Percentiles rank a stretch among this genome's conserved stretches.
These are phyloP conservation scores for Apiosordaria backusii DNA, from an alignment of 495 filamentous ascomycete genomes.

Conservation along the genomic window DNA sequence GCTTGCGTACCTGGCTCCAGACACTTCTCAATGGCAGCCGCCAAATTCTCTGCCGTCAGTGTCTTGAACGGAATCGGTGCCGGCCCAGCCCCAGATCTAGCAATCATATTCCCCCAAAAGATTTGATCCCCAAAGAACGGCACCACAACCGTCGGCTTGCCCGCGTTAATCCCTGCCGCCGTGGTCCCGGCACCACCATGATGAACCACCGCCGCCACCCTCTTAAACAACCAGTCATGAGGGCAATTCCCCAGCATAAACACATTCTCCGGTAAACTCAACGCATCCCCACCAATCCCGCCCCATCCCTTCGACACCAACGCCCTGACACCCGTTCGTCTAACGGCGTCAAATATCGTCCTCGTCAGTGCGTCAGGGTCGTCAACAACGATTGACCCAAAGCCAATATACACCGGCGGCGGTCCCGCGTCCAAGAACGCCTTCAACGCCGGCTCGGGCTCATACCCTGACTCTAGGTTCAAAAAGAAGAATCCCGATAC, in stretches of 20 bases:
- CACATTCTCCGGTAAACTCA: conserved; percentile 61
- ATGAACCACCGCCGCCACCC: conserved; percentile 72
- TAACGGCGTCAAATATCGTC: conserved; percentile 65
- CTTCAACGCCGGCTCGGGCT: conserved; percentile 51
- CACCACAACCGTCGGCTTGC: conserved; percentile 69
- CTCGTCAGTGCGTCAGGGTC: conserved; percentile 64
- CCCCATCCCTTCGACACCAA: conserved; percentile 82
- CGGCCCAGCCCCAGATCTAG: conserved; percentile 67
- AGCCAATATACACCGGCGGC: conserved; percentile 75
- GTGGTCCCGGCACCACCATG: conserved; percentile 83
- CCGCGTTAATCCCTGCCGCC: conserved; percentile 65
- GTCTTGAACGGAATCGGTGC: conserved; percentile 65
- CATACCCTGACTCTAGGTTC: conserved; percentile 57
- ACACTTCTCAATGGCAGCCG: conserved; percentile 57
- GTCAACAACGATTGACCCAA: conserved; percentile 78
- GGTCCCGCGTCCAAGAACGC: conserved; percentile 57
- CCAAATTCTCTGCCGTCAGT: conserved; percentile 60
- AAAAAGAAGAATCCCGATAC: conserved; percentile 65
- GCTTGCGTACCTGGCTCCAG: conserved; percentile 53
- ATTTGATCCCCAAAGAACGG: conserved; percentile 86
- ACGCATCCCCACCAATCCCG: conserved; percentile 60
- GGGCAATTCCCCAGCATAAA: conserved; percentile 76
- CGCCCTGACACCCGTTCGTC: conserved; percentile 62
- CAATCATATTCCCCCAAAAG: conserved; percentile 79
- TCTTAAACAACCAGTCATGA: conserved; percentile 79